phyloP scores from a whole-genome alignment of 75 land plant genomes.

The Pinus tabuliformis region DNA sequence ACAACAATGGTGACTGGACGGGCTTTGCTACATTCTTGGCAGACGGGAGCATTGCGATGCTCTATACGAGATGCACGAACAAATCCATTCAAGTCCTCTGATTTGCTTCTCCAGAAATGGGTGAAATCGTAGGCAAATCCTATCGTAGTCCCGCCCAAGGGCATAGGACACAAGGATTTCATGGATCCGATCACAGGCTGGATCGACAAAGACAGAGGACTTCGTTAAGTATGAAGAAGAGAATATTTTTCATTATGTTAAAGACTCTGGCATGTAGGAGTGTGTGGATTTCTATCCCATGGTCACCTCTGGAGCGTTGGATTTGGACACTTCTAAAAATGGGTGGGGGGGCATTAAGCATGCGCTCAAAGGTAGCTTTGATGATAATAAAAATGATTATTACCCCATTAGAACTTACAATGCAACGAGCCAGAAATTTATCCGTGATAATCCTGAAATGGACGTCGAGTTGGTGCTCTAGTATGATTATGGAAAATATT shows the following conservation, averaged over 20 bases:
- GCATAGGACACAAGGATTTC: conserved; percentile 53
- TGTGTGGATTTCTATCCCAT: conserved; percentile 87
- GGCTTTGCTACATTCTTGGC: conserved; percentile 81
- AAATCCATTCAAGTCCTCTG: conserved; percentile 55
- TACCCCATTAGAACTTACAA: conserved; percentile 79
- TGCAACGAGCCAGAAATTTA: conserved; percentile 29
- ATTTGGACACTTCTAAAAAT: conserved; percentile 53
- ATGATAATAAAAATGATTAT: conserved; percentile 67
- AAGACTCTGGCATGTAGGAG: conserved; percentile 93
- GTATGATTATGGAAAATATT: conserved; percentile 81
- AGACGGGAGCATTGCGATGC: conserved; percentile 42
- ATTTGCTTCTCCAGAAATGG: conserved; percentile 67
- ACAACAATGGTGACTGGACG: conserved; percentile 77
- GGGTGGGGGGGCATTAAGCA: conserved; percentile 56
- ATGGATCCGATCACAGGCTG: conserved; percentile 91
- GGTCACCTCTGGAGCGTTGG: conserved; percentile 16
- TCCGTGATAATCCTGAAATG: conserved; percentile 43
- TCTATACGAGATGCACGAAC: conserved; percentile 73
- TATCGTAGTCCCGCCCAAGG: conserved; percentile 63
- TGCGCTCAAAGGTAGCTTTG: conserved; percentile 86
- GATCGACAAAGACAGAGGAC: conserved; percentile 52
- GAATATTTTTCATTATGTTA: conserved; percentile 44
- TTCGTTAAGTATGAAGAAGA: conserved; percentile 51
- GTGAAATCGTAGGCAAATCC: conserved; percentile 59
- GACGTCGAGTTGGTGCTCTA: conserved; percentile 71